phyloP scores from a whole-genome alignment of 2,329 filamentous ascomycete genomes.

The Nothopassalora personata region DNA sequence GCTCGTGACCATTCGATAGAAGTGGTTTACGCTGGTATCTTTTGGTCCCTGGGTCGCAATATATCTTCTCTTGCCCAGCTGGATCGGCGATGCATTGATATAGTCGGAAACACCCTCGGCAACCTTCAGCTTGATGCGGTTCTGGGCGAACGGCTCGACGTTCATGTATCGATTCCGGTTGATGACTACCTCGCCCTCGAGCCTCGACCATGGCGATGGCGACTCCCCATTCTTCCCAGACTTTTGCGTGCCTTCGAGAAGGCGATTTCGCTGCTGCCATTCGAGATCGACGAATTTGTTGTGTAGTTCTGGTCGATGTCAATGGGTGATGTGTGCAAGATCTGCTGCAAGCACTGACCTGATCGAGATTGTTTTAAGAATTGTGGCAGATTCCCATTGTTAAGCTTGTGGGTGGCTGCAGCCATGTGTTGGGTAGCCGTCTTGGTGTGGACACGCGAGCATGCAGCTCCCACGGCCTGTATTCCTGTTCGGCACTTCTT shows the following conservation, averaged over 20 bases:
- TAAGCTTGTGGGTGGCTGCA: conserved; percentile 9
- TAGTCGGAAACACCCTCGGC: conserved; percentile 57
- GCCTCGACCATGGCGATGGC: conserved; percentile 54
- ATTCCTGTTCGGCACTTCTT: not conserved
- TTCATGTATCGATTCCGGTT: conserved; percentile 80
- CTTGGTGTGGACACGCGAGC: not conserved
- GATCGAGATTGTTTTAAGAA: conserved; percentile 49
- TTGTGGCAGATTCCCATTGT: conserved; percentile 38
- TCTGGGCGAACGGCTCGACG: conserved; percentile 83
- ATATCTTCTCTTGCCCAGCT: conserved; percentile 53
- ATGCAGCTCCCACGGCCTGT: conserved; percentile 5
- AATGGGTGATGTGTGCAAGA: conserved; percentile 1
- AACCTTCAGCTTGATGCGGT: conserved; percentile 75
- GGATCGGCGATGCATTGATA: conserved; percentile 48
- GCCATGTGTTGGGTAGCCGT: conserved; percentile 14
- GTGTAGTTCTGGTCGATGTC: conserved; percentile 47
- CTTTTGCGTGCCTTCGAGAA: conserved; percentile 42
- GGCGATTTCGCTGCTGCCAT: conserved; percentile 54
- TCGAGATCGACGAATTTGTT: conserved; percentile 58
- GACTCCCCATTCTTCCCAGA: conserved; percentile 36
- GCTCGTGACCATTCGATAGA: conserved; percentile 87
- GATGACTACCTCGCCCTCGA: conserved; percentile 52
- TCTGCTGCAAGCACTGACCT: conserved; percentile 32
- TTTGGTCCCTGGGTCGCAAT: conserved; percentile 91
- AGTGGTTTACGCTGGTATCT: conserved; percentile 65